Base-by-base conservation (phyloP, 257 asterid species). In the Eustoma russellianum region DNA sequence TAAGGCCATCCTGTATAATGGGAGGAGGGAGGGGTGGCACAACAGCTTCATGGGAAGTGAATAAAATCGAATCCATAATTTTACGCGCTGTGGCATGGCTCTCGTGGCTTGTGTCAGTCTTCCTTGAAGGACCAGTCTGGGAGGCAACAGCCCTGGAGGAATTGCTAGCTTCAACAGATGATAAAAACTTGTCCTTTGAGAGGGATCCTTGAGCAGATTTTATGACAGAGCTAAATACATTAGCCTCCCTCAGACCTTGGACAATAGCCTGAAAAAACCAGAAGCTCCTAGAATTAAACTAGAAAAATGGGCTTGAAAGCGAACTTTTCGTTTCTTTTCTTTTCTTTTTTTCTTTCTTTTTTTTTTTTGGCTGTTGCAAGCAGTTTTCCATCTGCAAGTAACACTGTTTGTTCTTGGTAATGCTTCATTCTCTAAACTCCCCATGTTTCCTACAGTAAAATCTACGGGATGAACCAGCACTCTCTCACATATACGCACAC, bases 11-110 rank as follows among this genome's bases (percentile, higher is more conserved):
- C 47, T 83, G 78, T 66, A 83, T 53, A 48, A 45, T 59, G 0
- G 96, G 96, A 59, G 98, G 95, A 51, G 96, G 77, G 60, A 68
- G 64, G 45, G 98, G 96, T 5, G 96, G 95, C 48, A 87, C 74
- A 10, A 94, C 98, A 67, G 53, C 67, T 66, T 75, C 89, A 41
- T 76, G 81, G 44, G 7, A 0, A 35, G 34, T 46, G 41, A 19
- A 18, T 17, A 48, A 58, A 2, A 63, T 50, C 3, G 55, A 50
- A 57, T 79, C 75, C 30, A 91, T 75, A 15, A 67, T 47, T 77
- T 56, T 84, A 58, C 96, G 80, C 17, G 77, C 79, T 11, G 83
- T 68, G 38, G 79, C 76, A 0, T 66, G 80, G 50, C 77, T 76
- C 41, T 17, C 83, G 41, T 46, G 60, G 54, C 52, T 64, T 63